These are phyloP conservation scores for Luzula sylvatica DNA, from an alignment of 176 grass and related monocot species.

Conservation along the genomic window DNA sequence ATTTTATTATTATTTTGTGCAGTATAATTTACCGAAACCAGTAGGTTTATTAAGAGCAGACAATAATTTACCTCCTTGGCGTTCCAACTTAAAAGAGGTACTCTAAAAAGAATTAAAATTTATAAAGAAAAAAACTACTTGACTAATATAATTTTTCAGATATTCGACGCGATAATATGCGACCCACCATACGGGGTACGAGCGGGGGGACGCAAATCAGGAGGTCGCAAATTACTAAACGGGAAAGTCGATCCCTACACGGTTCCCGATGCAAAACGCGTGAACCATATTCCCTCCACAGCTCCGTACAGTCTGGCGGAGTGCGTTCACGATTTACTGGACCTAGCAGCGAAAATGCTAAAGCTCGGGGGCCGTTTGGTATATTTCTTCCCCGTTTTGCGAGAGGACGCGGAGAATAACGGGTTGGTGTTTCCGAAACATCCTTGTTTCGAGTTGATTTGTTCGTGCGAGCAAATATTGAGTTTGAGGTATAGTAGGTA, in stretches of 20 bases:
- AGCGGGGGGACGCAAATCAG: conserved; percentile 82
- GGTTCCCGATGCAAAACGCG: conserved; percentile 81
- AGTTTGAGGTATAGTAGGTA: conserved; percentile 68
- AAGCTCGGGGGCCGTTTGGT: conserved; percentile 67
- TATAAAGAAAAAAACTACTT: too few species aligned
- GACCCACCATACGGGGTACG: conserved; percentile 95
- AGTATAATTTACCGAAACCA: conserved; percentile 90
- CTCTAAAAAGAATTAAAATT: not conserved
- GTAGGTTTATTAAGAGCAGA: conserved; percentile 70
- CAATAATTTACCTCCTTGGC: conserved; percentile 94
- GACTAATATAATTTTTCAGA: conserved; percentile 25
- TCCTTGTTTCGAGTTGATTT: conserved; percentile 69
- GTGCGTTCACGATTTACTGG: conserved; percentile 81
- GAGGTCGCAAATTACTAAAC: conserved; percentile 72
- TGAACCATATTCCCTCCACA: conserved; percentile 79
- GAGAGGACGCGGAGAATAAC: conserved; percentile 33
- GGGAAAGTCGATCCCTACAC: conserved; percentile 59
- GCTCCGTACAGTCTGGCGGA: conserved; percentile 67
- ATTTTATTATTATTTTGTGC: conserved; percentile 30
- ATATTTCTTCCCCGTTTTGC: conserved; percentile 71
- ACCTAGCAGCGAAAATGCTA: conserved; percentile 67
- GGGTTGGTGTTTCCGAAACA: conserved; percentile 46
- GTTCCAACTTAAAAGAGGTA: conserved; percentile 72
- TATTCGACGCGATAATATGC: conserved; percentile 85
- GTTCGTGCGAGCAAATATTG: conserved; percentile 76